Evolutionary conservation across 1,284 basidiomycete genomes (phyloP).

Genomic region (Trametes sp.): DNA sequence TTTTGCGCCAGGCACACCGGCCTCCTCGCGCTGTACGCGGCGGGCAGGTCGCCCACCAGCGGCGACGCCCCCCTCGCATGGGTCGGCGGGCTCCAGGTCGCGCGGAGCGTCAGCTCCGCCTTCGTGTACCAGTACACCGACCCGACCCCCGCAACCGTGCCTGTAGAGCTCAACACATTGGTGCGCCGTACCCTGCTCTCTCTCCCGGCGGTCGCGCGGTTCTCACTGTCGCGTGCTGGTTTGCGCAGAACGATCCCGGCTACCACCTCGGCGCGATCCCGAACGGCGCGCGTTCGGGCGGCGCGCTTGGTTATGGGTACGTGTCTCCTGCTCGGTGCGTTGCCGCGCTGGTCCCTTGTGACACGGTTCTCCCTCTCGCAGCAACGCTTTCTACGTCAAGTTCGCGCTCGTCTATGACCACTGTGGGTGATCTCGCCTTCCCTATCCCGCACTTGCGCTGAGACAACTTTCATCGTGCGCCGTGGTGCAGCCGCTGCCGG

Average conservation of each 20-base stretch:
- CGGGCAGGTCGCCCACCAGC: conserved; percentile 1
- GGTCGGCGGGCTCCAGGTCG: not conserved
- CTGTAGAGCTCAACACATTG: not conserved
- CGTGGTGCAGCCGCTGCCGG: conserved; percentile 6
- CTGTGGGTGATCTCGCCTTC: not conserved
- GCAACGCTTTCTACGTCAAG: not conserved
- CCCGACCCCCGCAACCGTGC: not conserved
- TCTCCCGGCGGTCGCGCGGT: too few species aligned
- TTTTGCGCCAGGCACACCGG: not conserved
- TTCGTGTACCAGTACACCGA: not conserved
- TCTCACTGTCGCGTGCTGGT: too few species aligned
- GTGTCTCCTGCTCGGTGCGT: not conserved
- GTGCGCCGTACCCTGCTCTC: not conserved
- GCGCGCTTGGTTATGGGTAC: not conserved
- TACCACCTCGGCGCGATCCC: not conserved
- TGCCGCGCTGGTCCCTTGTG: not conserved
- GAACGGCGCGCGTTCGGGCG: not conserved
- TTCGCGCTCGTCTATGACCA: too few species aligned
- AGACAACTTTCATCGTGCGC: not conserved
- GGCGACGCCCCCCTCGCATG: conserved; percentile 4
- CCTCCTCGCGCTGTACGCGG: not conserved
- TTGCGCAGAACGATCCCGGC: not conserved
- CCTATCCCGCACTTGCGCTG: too few species aligned
- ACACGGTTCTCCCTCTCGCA: not conserved
- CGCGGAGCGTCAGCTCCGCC: not conserved